phyloP scores from a whole-genome alignment of 1,284 basidiomycete species.

The Ceratobasidium sp. region DNA sequence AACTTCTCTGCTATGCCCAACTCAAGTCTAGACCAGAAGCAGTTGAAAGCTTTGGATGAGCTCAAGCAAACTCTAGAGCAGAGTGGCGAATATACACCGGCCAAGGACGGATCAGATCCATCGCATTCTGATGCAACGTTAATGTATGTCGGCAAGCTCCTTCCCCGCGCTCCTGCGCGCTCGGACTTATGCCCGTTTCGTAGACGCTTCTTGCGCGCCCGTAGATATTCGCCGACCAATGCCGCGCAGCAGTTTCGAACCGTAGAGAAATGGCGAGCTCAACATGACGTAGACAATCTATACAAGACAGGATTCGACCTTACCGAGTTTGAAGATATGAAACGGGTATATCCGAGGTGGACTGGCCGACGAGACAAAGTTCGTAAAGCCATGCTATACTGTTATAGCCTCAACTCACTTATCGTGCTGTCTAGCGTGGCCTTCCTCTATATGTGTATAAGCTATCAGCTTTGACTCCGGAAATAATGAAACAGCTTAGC shows the following conservation, averaged over 20 bases:
- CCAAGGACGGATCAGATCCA: conserved; percentile 56
- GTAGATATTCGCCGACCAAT: conserved; percentile 71
- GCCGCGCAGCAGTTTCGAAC: conserved; percentile 78
- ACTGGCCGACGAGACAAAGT: conserved; percentile 81
- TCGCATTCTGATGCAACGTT: conserved; percentile 77
- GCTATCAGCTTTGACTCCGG: conserved; percentile 65
- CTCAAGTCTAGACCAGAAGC: conserved; percentile 30
- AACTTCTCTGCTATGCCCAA: neutral
- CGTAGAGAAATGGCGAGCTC: conserved; percentile 73
- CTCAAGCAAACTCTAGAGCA: conserved; percentile 14
- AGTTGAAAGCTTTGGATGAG: conserved; percentile 27
- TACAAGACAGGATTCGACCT: conserved; percentile 68
- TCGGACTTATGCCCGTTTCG: neutral
- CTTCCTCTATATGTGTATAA: conserved; percentile 80
- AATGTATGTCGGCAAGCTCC: conserved; percentile 63
- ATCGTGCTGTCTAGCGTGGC: conserved; percentile 66
- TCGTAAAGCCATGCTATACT: conserved; percentile 45
- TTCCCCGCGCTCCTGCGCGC: neutral
- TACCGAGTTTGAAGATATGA: conserved; percentile 71
- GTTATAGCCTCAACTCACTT: neutral
- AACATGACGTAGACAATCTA: conserved; percentile 71
- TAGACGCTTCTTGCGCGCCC: conserved; percentile 82
- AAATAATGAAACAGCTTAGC: conserved; percentile 70
- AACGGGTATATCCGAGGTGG: conserved; percentile 80
- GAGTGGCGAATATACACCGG: conserved; percentile 61